Evolutionary conservation across 2,329 filamentous ascomycete species (phyloP), one percentile per base, ranked within the genome.

Genomic region (Aspergillus sp.): DNA sequence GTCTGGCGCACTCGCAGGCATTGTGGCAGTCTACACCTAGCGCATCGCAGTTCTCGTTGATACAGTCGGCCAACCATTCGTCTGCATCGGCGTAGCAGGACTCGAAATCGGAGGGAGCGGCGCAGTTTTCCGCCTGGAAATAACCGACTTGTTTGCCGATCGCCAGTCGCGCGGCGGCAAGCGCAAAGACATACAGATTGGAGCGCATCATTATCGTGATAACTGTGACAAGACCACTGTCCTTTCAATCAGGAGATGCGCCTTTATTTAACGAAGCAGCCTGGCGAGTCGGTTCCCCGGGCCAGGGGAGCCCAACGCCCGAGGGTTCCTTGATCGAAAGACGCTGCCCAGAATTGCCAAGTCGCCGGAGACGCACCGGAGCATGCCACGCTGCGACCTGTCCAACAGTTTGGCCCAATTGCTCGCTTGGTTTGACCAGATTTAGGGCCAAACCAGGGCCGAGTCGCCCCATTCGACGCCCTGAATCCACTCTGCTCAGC

Each of bases 51-150:
- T 49, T 57, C 13, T 46, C 19, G 23, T 54, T 50, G 11, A 54
- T 56, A 30, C 61, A 63, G 38, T 56, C 61, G 6, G 31, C 4
- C 1, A 23, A 22, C 54, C 41, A 57, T 4, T 28, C 31, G 23
- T 57, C 49, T 3, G 57, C 49, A 19, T 53, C 41, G 6, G 54
- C 22, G 11, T 48, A 48, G 22, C 57, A 63, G 4, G 48, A 57
- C 4, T 23, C 45, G 25, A 63, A 63, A 1, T 34, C 52, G 7
- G 31, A 23, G 9, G 57, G 53, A 34, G 53, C 57, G 6, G 58
- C 57, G 46, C 57, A 60, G 17, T 13, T 5, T 3, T 54, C 47
- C 9, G 57, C 48, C n/a, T 60, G 41, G 48, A 59, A 53, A 45
- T 60, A 57, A 11, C 57, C 57, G 19, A 59, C 57, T 15, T 54